A percentile compares a stretch with the other conserved stretches of the same genome.
Conservation (phyloP, 2,329 filamentous ascomycete genomes). For the Pyrenochaeta sp. region DNA sequence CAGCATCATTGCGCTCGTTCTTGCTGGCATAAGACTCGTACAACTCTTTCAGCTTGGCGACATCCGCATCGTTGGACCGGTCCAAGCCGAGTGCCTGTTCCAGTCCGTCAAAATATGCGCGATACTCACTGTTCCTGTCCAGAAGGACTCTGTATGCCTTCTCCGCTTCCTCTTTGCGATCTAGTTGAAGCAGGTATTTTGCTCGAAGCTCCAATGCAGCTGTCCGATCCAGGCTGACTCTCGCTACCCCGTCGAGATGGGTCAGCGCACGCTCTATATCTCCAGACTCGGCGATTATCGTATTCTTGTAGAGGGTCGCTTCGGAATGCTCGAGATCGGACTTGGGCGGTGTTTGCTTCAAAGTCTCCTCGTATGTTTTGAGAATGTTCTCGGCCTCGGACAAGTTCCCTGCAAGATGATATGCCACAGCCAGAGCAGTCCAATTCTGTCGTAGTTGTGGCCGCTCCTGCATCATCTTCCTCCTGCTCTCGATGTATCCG, state of each 20-base stretch:
- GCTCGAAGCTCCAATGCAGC: slow-evolving; percentile 86
- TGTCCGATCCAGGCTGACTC: slow-evolving; percentile 81
- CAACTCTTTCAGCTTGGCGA: slow-evolving; percentile 76
- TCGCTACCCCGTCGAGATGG: slow-evolving; percentile 80
- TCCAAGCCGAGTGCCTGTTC: slow-evolving; percentile 72
- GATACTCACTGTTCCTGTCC: slow-evolving; percentile 86
- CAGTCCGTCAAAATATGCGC: slow-evolving; percentile 83
- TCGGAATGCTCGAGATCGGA: slow-evolving; percentile 92
- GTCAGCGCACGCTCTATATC: slow-evolving; percentile 83
- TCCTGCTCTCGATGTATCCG: slow-evolving; percentile 90
- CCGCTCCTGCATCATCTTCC: slow-evolving; percentile 83
- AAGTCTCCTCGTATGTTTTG: slow-evolving; percentile 89
- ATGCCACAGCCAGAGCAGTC: slow-evolving; percentile 94
- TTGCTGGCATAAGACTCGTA: slow-evolving; percentile 84
- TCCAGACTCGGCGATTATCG: slow-evolving; percentile 88
- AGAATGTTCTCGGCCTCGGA: slow-evolving; percentile 88
- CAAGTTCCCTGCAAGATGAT: slow-evolving; percentile 88
- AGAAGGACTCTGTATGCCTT: slow-evolving; percentile 82
- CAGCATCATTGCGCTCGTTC: slow-evolving; percentile 82
- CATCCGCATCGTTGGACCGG: slow-evolving; percentile 66
- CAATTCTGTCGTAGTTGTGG: slow-evolving; percentile 89
- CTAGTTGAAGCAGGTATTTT: slow-evolving; percentile 81
- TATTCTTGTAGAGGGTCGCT: slow-evolving; percentile 93
- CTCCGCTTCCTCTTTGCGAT: slow-evolving; percentile 78
- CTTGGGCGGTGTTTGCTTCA: slow-evolving; percentile 80